phyloP scores from a whole-genome alignment of 805 yeast species.

The Candida chauliodis region DNA sequence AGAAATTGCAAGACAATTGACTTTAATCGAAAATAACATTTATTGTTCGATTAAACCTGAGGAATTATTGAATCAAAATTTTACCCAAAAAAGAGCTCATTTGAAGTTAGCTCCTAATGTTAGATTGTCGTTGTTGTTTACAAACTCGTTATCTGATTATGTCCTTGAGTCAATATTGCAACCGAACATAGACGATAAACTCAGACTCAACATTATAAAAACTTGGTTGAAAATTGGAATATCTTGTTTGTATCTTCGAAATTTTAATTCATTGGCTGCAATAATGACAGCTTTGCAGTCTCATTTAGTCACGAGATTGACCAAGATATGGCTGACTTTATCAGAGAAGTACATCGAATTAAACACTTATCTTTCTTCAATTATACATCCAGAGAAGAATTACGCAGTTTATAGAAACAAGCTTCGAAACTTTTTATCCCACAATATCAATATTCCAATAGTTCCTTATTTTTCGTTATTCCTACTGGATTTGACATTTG shows the following conservation, averaged over 20 bases:
- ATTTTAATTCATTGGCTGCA: conserved; percentile 76
- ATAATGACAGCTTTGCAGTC: conserved; percentile 75
- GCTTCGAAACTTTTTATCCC: conserved; percentile 49
- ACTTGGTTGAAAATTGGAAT: conserved; percentile 74
- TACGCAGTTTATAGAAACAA: conserved; percentile 66
- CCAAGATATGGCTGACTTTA: conserved; percentile 55
- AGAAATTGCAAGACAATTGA: conserved; percentile 74
- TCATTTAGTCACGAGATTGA: conserved; percentile 61
- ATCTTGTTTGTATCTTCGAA: conserved; percentile 68
- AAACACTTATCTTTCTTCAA: conserved; percentile 60
- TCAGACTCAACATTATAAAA: conserved; percentile 53
- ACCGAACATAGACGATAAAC: conserved; percentile 45
- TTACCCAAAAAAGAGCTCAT: conserved; percentile 55
- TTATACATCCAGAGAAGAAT: conserved; percentile 74
- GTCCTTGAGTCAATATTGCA: conserved; percentile 67
- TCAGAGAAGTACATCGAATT: conserved; percentile 59
- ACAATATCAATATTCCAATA: conserved; percentile 53
- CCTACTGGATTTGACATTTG: conserved; percentile 74
- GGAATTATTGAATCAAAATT: conserved; percentile 65
- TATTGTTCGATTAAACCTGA: conserved; percentile 61
- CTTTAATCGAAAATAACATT: conserved; percentile 65
- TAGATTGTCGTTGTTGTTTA: conserved; percentile 57
- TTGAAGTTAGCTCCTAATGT: conserved; percentile 62
- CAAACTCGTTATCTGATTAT: conserved; percentile 68
- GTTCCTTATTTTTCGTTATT: conserved; percentile 77